These are phyloP conservation scores for Aureobasidium sp. DNA, from an alignment of 2,329 filamentous ascomycete species.

Conservation along the genomic window DNA sequence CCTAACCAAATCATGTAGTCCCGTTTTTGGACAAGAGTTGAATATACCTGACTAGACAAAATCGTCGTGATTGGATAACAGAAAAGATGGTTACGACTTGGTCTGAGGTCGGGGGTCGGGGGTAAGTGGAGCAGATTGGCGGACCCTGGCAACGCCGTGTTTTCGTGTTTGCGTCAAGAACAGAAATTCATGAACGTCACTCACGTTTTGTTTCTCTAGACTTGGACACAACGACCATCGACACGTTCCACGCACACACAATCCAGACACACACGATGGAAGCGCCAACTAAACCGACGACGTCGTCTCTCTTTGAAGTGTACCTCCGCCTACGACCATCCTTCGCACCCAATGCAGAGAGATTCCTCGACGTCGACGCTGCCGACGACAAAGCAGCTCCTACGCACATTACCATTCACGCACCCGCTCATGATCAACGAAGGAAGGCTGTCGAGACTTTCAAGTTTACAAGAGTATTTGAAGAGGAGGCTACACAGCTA, in stretches of 20 bases:
- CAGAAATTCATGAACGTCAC: slow-evolving; percentile 3
- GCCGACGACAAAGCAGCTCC: slow-evolving; percentile 39
- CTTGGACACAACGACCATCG: not conserved
- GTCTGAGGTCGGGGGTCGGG: not conserved
- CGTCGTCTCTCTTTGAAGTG: slow-evolving; percentile 81
- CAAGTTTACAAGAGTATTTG: slow-evolving; percentile 93
- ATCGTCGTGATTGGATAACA: too few relatives aligned
- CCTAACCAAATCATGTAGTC: too few relatives aligned
- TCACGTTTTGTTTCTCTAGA: not conserved
- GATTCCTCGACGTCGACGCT: slow-evolving; percentile 82
- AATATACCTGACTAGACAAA: too few relatives aligned
- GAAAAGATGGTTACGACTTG: too few relatives aligned
- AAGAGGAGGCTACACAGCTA: slow-evolving; percentile 84
- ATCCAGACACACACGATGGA: slow-evolving; percentile 23
- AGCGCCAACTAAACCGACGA: slow-evolving; percentile 35
- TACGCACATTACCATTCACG: slow-evolving; percentile 60
- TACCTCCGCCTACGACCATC: slow-evolving; percentile 79
- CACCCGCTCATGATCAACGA: slow-evolving; percentile 81
- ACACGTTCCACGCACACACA: not conserved
- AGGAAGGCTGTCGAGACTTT: slow-evolving; percentile 90
- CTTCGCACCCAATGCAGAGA: slow-evolving; percentile 52
- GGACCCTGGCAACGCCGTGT: slow-evolving; percentile 14
- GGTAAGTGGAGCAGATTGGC: not conserved
- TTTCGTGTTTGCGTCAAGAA: slow-evolving; percentile 7
- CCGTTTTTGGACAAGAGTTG: too few relatives aligned